A percentile compares a stretch with the other conserved stretches of the same genome.
These are phyloP conservation scores for Jaltomata sinuosa DNA, from an alignment of 257 asterid genomes.

Conservation along the genomic window DNA sequence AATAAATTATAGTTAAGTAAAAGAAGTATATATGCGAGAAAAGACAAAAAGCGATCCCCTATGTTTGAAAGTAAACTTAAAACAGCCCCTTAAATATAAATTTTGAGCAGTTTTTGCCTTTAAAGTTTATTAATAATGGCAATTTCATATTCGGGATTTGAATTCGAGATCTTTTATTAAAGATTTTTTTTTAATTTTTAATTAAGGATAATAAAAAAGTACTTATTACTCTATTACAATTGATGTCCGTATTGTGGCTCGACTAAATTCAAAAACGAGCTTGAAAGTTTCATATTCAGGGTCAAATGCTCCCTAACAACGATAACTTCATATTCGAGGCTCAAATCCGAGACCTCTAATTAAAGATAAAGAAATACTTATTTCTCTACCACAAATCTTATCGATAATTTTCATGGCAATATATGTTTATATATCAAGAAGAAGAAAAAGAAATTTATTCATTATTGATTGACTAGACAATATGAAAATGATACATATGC, in stretches of 20 bases:
- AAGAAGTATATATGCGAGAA: background rate
- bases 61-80: background rate
- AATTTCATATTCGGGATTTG: no score
- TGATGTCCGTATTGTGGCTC: no score
- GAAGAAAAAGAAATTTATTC: background rate
- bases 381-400: background rate
- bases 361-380: no score
- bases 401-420: background rate
- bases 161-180: no score
- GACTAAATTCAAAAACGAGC: no score
- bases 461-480: background rate
- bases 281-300: no score
- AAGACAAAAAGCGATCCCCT: background rate
- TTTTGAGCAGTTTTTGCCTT: background rate
- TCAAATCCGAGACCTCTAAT: no score
- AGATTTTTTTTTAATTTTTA: no score
- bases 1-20: background rate
- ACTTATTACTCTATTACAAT: no score
- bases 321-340: no score
- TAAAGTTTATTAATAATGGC: background rate
- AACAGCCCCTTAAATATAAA: background rate
- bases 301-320: no score
- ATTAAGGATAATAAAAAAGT: no score
- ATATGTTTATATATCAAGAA: background rate
- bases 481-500: background rate